Evolutionary conservation across 73 alveolate species (phyloP).

Genomic region (Effrenium voratum): DNA sequence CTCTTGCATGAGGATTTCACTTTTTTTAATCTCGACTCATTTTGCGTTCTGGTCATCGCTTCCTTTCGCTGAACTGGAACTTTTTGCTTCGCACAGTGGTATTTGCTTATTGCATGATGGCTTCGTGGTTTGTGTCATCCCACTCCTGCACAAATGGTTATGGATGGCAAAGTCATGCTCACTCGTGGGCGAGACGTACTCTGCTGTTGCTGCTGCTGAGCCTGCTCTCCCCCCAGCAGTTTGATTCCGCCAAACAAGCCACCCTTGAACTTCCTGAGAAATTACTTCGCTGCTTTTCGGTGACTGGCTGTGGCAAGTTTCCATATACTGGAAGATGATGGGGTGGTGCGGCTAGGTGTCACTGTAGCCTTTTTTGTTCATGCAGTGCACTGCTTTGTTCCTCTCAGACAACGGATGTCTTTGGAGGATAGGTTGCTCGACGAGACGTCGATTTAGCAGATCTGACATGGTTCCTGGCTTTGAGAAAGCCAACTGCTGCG

Average conservation of each 20-base stretch:
- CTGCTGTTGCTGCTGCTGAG: not conserved
- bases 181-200: not conserved
- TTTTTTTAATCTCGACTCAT: too few relatives aligned
- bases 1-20: not conserved
- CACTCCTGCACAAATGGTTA: not conserved
- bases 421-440: not conserved
- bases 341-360: not conserved
- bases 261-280: too few relatives aligned
- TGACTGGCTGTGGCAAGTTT: not conserved
- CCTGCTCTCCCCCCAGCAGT: too few relatives aligned
- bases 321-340: slow-evolving; percentile 1
- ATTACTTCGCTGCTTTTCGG: not conserved
- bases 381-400: slow-evolving; percentile 6
- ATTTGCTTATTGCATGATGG: not conserved
- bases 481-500: not conserved
- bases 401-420: not conserved
- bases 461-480: not conserved
- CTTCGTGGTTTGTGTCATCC: not conserved
- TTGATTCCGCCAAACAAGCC: too few relatives aligned
- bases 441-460: slow-evolving; percentile 19
- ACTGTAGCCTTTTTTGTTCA: too few relatives aligned
- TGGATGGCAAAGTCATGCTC: not conserved
- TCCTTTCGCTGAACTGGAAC: not conserved
- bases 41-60: not conserved
- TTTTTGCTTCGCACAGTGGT: not conserved